These are phyloP conservation scores for Calocybe gambosa DNA, from an alignment of 1,284 basidiomycete genomes.

Conservation along the genomic window DNA sequence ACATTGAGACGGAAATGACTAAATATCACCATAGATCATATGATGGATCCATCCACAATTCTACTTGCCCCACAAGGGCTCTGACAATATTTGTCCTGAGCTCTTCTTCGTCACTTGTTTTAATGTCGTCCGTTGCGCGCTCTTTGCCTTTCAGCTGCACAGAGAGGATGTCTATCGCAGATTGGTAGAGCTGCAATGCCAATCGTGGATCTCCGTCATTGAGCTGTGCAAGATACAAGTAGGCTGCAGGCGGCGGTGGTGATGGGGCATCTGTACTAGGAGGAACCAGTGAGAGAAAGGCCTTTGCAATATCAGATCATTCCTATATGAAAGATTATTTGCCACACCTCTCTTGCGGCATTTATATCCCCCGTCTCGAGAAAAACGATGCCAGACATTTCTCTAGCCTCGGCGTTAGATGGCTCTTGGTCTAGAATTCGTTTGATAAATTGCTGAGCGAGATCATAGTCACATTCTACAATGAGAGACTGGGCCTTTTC, in stretches of 20 bases:
- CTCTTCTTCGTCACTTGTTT: constrained; percentile 53
- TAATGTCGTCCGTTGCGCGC: constrained; percentile 38
- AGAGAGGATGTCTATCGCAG: constrained; percentile 73
- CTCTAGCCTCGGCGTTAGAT: constrained; percentile 65
- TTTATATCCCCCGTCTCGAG: constrained; percentile 77
- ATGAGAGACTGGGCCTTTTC: constrained; percentile 75
- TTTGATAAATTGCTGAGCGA: constrained; percentile 68
- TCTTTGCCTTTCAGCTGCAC: constrained; percentile 68
- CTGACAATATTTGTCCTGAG: constrained; percentile 69
- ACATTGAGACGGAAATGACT: not conserved
- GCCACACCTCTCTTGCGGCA: constrained; percentile 62
- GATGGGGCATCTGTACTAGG: constrained; percentile 51
- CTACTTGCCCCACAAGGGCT: constrained; percentile 89
- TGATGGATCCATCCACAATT: constrained; percentile 90
- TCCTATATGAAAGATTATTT: constrained; percentile 1
- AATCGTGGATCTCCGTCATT: constrained; percentile 70
- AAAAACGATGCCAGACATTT: constrained; percentile 73
- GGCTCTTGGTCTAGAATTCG: constrained; percentile 67
- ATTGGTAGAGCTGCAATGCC: constrained; percentile 77
- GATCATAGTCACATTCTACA: constrained; percentile 79
- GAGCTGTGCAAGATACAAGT: constrained; percentile 89
- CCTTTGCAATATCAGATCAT: constrained; percentile 34
- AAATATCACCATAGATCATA: constrained; percentile 79
- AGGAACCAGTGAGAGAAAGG: constrained; percentile 58
- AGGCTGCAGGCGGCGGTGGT: constrained; percentile 72